Evolutionary conservation across 441 rosid genomes (phyloP).

Genomic region (Brassica balearica): DNA sequence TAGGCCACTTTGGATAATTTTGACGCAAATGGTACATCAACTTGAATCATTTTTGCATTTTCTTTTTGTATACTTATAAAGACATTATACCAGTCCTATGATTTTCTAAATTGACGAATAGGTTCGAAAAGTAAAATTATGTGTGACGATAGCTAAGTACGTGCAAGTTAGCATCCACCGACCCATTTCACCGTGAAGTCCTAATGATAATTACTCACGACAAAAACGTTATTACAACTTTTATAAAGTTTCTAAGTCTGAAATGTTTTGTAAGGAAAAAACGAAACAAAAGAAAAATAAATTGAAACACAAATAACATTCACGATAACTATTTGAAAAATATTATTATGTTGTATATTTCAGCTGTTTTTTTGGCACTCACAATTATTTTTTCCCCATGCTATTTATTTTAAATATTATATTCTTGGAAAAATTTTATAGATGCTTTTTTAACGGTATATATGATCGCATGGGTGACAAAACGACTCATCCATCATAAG

Average conservation of each 20-base stretch:
- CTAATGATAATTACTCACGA: constrained; percentile 2
- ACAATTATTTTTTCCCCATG: too few species aligned
- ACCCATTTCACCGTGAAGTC: constrained; percentile 6
- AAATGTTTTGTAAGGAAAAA: too few species aligned
- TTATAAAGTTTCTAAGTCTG: too few species aligned
- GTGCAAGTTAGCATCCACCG: constrained; percentile 37
- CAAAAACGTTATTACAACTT: background rate
- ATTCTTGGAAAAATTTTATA: background rate
- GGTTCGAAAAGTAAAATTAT: background rate
- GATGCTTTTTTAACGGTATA: background rate
- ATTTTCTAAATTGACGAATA: constrained; percentile 33
- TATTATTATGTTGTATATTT: too few species aligned
- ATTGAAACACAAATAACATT: too few species aligned
- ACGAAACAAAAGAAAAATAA: too few species aligned
- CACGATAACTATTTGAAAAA: too few species aligned
- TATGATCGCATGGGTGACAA: constrained; percentile 24
- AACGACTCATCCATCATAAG: constrained; percentile 14
- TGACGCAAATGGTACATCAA: constrained; percentile 18
- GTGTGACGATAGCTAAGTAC: constrained; percentile 14
- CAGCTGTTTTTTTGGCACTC: too few species aligned
- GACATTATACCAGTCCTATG: constrained; percentile 27
- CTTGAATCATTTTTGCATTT: constrained; percentile 13
- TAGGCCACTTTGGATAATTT: constrained; percentile 18
- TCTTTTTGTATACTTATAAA: constrained; percentile 4
- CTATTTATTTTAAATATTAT: background rate